Conservation (phyloP, 306 rosid species). For the Abrus pulchellus region DNA sequence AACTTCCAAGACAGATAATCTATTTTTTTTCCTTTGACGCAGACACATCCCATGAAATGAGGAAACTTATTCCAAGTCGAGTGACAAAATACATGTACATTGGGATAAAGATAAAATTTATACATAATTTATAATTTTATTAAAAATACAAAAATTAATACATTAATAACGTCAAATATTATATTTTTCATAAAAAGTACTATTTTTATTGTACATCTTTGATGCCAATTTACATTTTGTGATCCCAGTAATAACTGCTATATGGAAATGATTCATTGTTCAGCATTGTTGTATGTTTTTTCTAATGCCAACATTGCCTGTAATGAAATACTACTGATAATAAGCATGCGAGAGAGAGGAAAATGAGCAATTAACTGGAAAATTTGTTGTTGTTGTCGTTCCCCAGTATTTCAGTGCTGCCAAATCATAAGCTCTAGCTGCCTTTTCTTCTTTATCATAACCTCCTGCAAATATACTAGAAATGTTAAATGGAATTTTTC, state of each 20-base stretch:
- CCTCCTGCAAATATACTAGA: slow-evolving; percentile 60
- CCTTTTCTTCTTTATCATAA: slow-evolving; percentile 93
- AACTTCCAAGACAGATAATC: not conserved
- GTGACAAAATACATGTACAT: not conserved
- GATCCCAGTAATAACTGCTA: not conserved
- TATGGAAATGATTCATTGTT: not conserved
- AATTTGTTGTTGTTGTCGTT: slow-evolving; percentile 84
- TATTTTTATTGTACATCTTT: no score
- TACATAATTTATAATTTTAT: no score
- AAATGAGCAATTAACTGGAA: slow-evolving; percentile 63
- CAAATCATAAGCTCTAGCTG: slow-evolving; percentile 93
- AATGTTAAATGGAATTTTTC: not conserved
- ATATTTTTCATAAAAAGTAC: no score
- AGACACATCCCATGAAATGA: slow-evolving; percentile 43
- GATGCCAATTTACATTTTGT: not conserved
- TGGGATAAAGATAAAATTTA: not conserved
- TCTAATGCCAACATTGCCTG: not conserved
- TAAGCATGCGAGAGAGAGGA: not conserved
- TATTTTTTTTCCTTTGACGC: no score
- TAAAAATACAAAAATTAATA: no score
- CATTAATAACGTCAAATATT: no score
- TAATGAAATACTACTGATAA: not conserved
- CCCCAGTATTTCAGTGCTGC: slow-evolving; percentile 98
- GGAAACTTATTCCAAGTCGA: slow-evolving; percentile 27
- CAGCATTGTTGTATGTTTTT: not conserved